Evolutionary conservation across 2,329 filamentous ascomycete genomes (phyloP).

Genomic region (Ceratocystis papillata): DNA sequence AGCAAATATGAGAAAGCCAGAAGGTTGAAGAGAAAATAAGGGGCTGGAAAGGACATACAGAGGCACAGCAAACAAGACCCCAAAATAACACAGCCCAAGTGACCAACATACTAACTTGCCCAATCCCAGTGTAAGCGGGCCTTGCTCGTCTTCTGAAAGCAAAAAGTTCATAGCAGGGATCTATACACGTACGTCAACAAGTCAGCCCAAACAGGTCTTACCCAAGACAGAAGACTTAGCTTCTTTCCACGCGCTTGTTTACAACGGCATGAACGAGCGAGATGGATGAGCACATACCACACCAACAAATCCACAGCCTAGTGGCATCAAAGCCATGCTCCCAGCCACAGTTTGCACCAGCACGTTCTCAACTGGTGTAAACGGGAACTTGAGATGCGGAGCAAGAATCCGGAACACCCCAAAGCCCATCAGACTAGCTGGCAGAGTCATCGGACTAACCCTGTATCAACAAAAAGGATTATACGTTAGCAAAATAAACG

Average conservation of each 20-base stretch:
- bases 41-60: conserved; percentile 39
- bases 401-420: conserved; percentile 78
- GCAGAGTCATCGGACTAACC: conserved; percentile 86
- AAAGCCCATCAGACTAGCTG: conserved; percentile 85
- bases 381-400: conserved; percentile 63
- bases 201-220: neutral
- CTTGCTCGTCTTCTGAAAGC: conserved; percentile 64
- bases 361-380: conserved; percentile 92
- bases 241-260: neutral
- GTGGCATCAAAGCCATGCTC: conserved; percentile 89
- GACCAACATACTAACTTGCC: conserved; percentile 82
- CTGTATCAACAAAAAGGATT: conserved; percentile 6
- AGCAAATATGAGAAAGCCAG: too few relatives aligned
- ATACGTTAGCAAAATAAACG: neutral
- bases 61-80: conserved; percentile 91
- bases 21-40: conserved; percentile 18
- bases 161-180: conserved; percentile 87
- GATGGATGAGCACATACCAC: conserved; percentile 43
- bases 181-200: conserved; percentile 28
- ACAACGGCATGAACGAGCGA: neutral
- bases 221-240: neutral
- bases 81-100: conserved; percentile 87
- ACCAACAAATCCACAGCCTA: conserved; percentile 91
- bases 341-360: conserved; percentile 92
- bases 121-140: conserved; percentile 59